Evolutionary conservation across 805 yeast genomes (phyloP), one percentile per base, ranked within the genome.

Genomic region (Lipomyces mesembrius): DNA sequence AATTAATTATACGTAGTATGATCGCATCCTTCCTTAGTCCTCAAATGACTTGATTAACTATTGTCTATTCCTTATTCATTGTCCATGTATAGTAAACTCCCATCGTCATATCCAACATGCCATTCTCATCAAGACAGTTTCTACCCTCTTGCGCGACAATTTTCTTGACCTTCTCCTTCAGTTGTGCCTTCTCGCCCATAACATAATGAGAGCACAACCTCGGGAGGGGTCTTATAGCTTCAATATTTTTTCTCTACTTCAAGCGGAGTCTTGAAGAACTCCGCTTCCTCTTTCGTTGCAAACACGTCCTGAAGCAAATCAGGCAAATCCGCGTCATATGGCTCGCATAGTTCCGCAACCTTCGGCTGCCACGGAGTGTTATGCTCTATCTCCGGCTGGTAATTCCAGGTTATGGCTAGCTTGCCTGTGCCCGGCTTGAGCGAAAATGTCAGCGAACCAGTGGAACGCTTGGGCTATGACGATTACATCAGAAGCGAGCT

Each of bases 401-500:
- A 83, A 75, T 87, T 87, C 90, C 90, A 87, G 63, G 87, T 81
- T 29, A 85, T 73, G 0, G 87, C 89, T 12, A 87, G 76, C 57
- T 77, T 78, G 0, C 88, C 89, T 2, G 54, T 32, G 7, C 73
- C 74, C 1, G 83, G 81, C 67, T 82, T 83, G 71, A 87, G 78
- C 77, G 8, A 77, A 79, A 2, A 67, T 57, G 71, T 85, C 86
- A n/a, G 85, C 81, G 75, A 87, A 87, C 90, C 90, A 87, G 70
- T 87, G 90, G 74, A 84, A 87, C 0, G 85, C 90, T 43, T 87
- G 90, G 0, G 90, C 89, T 9, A 84, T 76, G 9, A 85, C 77
- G 1, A 87, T 77, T 0, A 83, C 81, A 74, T 86, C 89, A 25
- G n/a, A n/a, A 81, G 79, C 0, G 83, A 75, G 35, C 75, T 69